Base-by-base conservation (phyloP, 352 stramenopile species). In the Phytophthora tubulina region DNA sequence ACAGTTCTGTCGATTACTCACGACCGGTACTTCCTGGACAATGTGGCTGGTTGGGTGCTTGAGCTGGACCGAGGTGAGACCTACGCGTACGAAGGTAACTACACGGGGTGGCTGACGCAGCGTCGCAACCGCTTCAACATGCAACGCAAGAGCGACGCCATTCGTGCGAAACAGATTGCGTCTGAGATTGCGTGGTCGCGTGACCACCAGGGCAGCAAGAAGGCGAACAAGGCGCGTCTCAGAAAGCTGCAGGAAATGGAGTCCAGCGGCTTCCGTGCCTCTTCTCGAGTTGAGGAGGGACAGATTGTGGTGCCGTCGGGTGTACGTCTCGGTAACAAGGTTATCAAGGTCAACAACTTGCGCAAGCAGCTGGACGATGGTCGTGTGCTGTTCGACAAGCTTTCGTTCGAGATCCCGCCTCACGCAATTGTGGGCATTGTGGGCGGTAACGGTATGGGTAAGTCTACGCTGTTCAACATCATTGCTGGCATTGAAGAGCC, bases 21-120 rank as follows among this genome's bases (percentile, higher is more conserved):
- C 85, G 98, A 99, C 77, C 88, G 97, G 21, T 99, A 99, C 80
- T 99, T 99, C 73, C 69, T 99, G 31, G 97, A 99, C 72, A 99
- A 99, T 72, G 97, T 99, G 5, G 95, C 96, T 7, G 86, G 96
- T 30, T 99, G 97, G 96, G 99, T 99, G 65, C 78, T 99, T 3
- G 97, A 99, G 74, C 83, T 99, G 2, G 97, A 99, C 76, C 88
- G 96, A 53, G 97, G 97, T 17, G 84, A 98, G 69, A 98, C 96
- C n/a, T 98, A 98, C 79, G 96, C 96, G 41, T 99, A 98, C 81
- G 94, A 99, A 82, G 98, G 98, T 38, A 99, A 99, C 79, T 99
- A 99, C 84, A 97, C 92, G n/a, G 82, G 90, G 58, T 99, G 97
- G 94, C 84, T 99, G 13, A 91, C 97, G 54, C 90, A 97, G 55